Evolutionary conservation across 768 basidiomycete species (phyloP).

Genomic region (Phlebiopsis flavidoalba): DNA sequence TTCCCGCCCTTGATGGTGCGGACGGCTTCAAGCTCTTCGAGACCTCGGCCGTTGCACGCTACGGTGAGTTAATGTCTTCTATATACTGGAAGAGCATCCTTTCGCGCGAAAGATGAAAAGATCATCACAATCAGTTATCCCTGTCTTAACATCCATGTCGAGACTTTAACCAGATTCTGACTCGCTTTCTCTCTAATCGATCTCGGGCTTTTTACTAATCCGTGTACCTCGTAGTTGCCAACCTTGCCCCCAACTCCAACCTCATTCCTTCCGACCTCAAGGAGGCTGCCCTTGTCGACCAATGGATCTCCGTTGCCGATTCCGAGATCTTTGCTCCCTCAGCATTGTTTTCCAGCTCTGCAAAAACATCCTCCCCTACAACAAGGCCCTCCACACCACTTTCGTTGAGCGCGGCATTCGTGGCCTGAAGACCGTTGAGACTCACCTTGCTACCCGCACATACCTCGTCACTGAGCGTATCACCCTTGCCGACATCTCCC

Average conservation of each 20-base stretch:
- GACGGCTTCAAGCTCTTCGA: conserved; percentile 82
- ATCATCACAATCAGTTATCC: conserved; percentile 54
- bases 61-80: conserved; percentile 57
- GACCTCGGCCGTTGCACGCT: conserved; percentile 75
- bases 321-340: conserved; percentile 46
- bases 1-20: conserved; percentile 74
- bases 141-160: conserved; percentile 57
- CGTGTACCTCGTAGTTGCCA: conserved; percentile 51
- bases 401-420: conserved; percentile 50
- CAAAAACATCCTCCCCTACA: conserved; percentile 59
- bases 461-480: conserved; percentile 94
- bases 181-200: conserved; percentile 12
- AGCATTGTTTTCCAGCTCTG: conserved; percentile 38
- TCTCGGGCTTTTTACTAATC: conserved; percentile 12
- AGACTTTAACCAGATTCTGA: conserved; percentile 30
- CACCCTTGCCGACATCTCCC: conserved; percentile 81
- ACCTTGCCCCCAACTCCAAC: conserved; percentile 68
- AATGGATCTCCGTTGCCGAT: conserved; percentile 80
- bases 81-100: neutral
- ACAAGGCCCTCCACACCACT: conserved; percentile 69
- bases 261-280: conserved; percentile 64
- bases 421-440: conserved; percentile 64
- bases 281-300: conserved; percentile 74
- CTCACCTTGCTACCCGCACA: conserved; percentile 71
- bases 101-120: conserved; percentile 34